Conservation (phyloP, 495 filamentous ascomycete genomes). For the Penicillium paxilli region DNA sequence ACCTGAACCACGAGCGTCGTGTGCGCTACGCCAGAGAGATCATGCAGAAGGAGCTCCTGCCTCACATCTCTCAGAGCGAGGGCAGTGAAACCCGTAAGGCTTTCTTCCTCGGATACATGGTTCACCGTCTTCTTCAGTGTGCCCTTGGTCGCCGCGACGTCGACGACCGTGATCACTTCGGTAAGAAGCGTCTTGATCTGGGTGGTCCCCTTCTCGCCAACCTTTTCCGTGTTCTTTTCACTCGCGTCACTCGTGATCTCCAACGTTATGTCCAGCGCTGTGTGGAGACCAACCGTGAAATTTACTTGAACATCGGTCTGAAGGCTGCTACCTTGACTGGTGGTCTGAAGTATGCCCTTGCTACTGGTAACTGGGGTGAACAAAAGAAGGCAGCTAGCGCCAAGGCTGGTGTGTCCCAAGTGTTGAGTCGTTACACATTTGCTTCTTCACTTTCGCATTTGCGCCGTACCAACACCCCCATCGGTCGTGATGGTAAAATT, state of each 20-base stretch:
- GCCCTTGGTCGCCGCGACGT: conserved; percentile 86
- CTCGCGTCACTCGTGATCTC: conserved; percentile 84
- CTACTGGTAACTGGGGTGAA: conserved; percentile 99
- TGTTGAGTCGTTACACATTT: conserved; percentile 96
- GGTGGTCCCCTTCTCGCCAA: conserved; percentile 92
- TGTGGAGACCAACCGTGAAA: conserved; percentile 83
- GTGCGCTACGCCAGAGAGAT: conserved; percentile 88
- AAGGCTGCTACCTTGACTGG: conserved; percentile 90
- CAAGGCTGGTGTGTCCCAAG: conserved; percentile 96
- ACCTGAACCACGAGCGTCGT: conserved; percentile 80
- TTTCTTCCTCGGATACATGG: conserved; percentile 99
- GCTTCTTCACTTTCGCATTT: conserved; percentile 95
- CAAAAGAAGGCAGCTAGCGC: conserved; percentile 95
- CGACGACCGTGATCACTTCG: conserved; percentile 98
- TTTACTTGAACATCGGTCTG: conserved; percentile 84
- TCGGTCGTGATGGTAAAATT: conserved; percentile 96
- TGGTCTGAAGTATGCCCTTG: conserved; percentile 92
- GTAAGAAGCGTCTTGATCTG: conserved; percentile 96
- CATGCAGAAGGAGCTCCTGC: conserved; percentile 93
- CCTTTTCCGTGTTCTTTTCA: conserved; percentile 85
- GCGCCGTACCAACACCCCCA: conserved; percentile 94
- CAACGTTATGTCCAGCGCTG: conserved; percentile 86
- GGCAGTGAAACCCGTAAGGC: conserved; percentile 97
- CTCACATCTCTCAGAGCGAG: conserved; percentile 92
- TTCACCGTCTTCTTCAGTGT: conserved; percentile 89